phyloP scores from a whole-genome alignment of 208 protist species.

The Leishmania amazonensis region DNA sequence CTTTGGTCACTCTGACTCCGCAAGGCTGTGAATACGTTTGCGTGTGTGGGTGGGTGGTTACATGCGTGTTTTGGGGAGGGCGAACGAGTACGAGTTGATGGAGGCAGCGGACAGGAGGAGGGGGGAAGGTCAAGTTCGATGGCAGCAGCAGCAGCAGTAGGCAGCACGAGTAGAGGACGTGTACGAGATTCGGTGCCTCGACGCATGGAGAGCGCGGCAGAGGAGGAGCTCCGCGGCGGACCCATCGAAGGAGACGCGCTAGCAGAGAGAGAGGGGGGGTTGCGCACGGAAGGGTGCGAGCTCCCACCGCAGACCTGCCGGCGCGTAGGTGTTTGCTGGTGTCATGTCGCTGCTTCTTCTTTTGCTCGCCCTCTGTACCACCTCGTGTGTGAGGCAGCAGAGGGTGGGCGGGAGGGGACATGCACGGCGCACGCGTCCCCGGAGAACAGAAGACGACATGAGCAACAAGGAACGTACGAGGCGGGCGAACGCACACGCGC shows the following conservation, averaged over 20 bases:
- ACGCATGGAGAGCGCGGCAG: neutral
- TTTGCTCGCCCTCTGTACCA: neutral
- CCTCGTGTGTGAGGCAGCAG: neutral
- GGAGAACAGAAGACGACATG: neutral
- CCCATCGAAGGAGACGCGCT: neutral
- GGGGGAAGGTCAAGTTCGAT: no score
- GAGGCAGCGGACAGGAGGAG: neutral
- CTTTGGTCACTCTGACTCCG: no score
- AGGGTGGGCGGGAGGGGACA: neutral
- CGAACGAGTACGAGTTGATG: neutral
- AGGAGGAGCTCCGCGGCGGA: neutral
- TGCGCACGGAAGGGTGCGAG: neutral
- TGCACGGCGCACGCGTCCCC: neutral
- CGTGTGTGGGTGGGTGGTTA: neutral
- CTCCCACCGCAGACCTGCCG: neutral
- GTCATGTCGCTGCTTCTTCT: neutral
- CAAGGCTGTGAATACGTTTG: neutral
- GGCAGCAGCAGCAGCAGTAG: neutral
- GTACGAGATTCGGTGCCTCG: neutral
- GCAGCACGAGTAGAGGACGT: no score
- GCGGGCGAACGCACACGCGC: neutral
- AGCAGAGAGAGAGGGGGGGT: neutral
- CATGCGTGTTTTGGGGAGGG: neutral
- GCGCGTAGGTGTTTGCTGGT: neutral
- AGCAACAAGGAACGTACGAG: neutral